Conservation (phyloP, 192 early-diverging fungal genomes). For the Geranomyces michiganensis region DNA sequence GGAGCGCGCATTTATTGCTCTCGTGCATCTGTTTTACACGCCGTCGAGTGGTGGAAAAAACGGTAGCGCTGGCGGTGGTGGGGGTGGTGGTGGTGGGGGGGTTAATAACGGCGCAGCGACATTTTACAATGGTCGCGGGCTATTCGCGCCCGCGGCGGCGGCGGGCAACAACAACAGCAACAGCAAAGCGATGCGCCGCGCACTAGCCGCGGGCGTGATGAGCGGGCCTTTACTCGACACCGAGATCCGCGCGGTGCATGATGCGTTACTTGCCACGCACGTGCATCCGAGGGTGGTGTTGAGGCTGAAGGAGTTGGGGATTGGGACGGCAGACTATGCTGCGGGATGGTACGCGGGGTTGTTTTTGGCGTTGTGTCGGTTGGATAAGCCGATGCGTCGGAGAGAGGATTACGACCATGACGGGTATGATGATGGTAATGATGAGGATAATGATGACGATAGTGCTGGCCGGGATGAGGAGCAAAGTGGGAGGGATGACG, state of each 20-base stretch:
- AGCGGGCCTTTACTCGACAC: background rate
- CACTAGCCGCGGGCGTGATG: background rate
- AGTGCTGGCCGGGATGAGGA: background rate
- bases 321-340: background rate
- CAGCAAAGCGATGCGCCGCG: background rate
- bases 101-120: background rate
- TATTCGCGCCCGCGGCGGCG: background rate
- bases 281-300: background rate
- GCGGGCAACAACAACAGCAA: background rate
- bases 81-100: background rate
- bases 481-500: background rate
- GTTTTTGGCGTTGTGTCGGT: constrained; percentile 6
- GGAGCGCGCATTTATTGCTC: constrained; percentile 30
- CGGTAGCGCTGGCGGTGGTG: background rate
- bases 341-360: constrained; percentile 15
- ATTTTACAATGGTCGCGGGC: constrained; percentile 6
- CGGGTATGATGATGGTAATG: background rate
- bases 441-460: background rate
- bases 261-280: background rate
- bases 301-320: background rate
- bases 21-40: constrained; percentile 27
- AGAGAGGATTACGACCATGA: background rate
- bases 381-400: background rate
- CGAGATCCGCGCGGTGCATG: constrained; percentile 7
- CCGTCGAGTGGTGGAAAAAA: background rate